Evolutionary conservation across 306 rosid species (phyloP), one percentile per base, ranked within the genome.

Genomic region (Betula pendula): DNA sequence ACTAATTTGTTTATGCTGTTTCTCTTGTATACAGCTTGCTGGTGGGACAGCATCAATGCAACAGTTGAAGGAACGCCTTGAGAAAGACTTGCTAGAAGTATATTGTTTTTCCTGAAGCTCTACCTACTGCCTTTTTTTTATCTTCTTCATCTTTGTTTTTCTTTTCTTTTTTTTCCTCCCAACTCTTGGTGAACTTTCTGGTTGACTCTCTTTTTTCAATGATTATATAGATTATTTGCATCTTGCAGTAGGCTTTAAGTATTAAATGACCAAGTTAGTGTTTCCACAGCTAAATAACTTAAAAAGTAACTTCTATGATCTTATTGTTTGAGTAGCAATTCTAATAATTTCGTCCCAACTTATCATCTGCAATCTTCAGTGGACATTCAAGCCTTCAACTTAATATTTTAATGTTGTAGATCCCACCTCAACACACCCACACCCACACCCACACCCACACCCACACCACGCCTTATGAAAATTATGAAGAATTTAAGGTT

Each of bases 31-130:
- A 71, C 91, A 95, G 99, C 99, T 95, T 83, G 89, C 99, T 44
- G 99, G 99, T 73, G 99, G 99, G 45, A 95, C 99, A 35, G 96
- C 97, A n/a, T 92, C 99, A 56, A 95, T 95, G 99, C 99, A 95
- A 75, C 97, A 95, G 75, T 80, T 95, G 73, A 95, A 95, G 88
- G 99, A 95, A 81, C 97, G 97, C 24, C 94, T 95, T 52, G 99
- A 95, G 91, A 95, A 95, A 82, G 99, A 95, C 77, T 87, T 95
- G 88, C 79, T 95, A 62, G 99, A 95, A 96, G 99, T 95, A 85
- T 45, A 68, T 38, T 66, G 9, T 60, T 60, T 56, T 14, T 12
- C 20, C 42, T 43, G 14, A 72, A 72, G n/a, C 33, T 22, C 74
- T 19, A 12, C 52, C 11, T 43, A 16, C 8, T 24, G 29, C 45